phyloP scores from a whole-genome alignment of 2,329 filamentous ascomycete genomes.

The Lasiodiplodia gonubiensis region DNA sequence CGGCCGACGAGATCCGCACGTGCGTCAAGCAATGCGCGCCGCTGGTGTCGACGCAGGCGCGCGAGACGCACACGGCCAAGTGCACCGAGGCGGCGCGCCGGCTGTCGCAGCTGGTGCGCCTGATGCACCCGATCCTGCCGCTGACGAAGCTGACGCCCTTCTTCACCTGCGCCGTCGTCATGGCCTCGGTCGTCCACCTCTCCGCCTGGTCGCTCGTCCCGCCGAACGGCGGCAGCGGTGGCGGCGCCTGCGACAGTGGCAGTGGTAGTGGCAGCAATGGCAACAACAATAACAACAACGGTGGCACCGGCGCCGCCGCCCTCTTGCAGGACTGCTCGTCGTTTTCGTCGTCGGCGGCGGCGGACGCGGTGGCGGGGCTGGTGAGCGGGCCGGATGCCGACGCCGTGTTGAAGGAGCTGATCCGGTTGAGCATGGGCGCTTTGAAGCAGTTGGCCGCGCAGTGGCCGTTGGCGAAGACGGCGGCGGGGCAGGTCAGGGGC shows the following conservation, averaged over 20 bases:
- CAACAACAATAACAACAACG: neutral
- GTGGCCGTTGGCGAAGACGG: conserved; percentile 74
- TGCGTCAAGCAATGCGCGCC: conserved; percentile 60
- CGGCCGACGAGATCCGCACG: conserved; percentile 56
- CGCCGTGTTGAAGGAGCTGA: conserved; percentile 64
- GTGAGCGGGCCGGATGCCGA: neutral
- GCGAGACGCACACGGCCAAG: conserved; percentile 76
- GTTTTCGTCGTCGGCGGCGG: neutral
- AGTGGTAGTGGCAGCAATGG: too few species aligned
- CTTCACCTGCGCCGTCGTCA: conserved; percentile 49
- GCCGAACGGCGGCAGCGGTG: conserved; percentile 50
- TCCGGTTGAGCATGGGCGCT: conserved; percentile 79
- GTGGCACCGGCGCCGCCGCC: neutral
- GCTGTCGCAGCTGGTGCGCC: conserved; percentile 74
- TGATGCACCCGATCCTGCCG: conserved; percentile 63
- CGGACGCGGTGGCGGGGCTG: neutral
- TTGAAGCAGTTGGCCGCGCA: conserved; percentile 70
- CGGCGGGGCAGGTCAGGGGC: conserved; percentile 74
- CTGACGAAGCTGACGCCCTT: conserved; percentile 69
- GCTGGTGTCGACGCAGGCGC: conserved; percentile 57
- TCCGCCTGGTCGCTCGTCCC: conserved; percentile 71
- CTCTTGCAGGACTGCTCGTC: neutral
- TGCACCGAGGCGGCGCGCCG: conserved; percentile 79
- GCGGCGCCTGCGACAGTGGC: too few species aligned
- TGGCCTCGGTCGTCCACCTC: conserved; percentile 51